A percentile compares a stretch with the other conserved stretches of the same genome.
phyloP scores from a whole-genome alignment of 768 basidiomycete genomes.

The Xerocomellus dryophilus region DNA sequence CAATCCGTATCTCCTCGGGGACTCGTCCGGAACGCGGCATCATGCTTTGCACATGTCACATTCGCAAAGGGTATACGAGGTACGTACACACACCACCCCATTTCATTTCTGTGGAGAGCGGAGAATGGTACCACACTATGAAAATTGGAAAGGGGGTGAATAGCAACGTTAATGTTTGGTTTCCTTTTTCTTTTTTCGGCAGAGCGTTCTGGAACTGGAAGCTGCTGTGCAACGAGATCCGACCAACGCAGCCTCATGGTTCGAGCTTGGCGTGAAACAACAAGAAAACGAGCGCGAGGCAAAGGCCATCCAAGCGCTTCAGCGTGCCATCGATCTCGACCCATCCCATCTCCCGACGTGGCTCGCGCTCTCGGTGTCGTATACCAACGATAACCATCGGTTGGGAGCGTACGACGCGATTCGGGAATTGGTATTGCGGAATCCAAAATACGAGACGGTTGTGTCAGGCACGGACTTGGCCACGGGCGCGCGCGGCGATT shows the following conservation, averaged over 20 bases:
- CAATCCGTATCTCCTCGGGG: slow-evolving; percentile 75
- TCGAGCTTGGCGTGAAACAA: slow-evolving; percentile 90
- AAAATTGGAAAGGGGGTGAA: neutral
- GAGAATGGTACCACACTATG: slow-evolving; percentile 3
- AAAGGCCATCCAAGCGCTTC: slow-evolving; percentile 83
- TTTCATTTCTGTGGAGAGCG: slow-evolving; percentile 15
- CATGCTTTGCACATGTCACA: slow-evolving; percentile 37
- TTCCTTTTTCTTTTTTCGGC: slow-evolving; percentile 21
- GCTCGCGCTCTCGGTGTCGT: slow-evolving; percentile 87
- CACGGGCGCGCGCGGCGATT: slow-evolving; percentile 29
- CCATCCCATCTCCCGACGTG: slow-evolving; percentile 74
- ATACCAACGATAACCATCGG: slow-evolving; percentile 85
- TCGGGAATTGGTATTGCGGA: slow-evolving; percentile 74
- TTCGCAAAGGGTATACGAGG: slow-evolving; percentile 37
- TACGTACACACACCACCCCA: slow-evolving; percentile 24
- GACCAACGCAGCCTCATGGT: slow-evolving; percentile 75
- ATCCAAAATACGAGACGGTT: slow-evolving; percentile 47
- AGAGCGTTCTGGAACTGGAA: slow-evolving; percentile 89
- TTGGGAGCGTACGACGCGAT: slow-evolving; percentile 75
- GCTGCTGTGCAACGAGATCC: slow-evolving; percentile 82
- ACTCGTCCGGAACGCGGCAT: slow-evolving; percentile 50
- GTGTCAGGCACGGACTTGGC: slow-evolving; percentile 39
- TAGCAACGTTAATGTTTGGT: slow-evolving; percentile 17
- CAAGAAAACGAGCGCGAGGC: slow-evolving; percentile 97
- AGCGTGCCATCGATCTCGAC: slow-evolving; percentile 77